Percentiles rank a stretch among this genome's conserved stretches.
Conservation (phyloP, 2,329 filamentous ascomycete genomes). For the Penicillium sp. region DNA sequence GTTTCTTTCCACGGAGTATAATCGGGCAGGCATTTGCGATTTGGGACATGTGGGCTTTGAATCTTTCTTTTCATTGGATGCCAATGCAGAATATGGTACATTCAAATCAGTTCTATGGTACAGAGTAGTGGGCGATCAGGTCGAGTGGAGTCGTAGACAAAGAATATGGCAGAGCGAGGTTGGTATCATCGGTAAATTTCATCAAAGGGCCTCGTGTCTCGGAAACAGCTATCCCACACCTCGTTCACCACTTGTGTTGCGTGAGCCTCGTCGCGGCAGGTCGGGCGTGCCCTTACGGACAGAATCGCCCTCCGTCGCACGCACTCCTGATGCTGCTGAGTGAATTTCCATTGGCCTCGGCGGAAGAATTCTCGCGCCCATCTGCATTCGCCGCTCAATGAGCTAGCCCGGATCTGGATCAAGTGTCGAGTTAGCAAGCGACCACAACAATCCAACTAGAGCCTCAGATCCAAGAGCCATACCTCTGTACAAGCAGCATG, state of each 20-base stretch:
- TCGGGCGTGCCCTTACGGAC: slow-evolving; percentile 75
- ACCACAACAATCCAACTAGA: not conserved
- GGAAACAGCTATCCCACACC: slow-evolving; percentile 98
- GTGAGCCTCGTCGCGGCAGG: slow-evolving; percentile 81
- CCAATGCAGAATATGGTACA: slow-evolving; percentile 28
- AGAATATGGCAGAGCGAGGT: not conserved
- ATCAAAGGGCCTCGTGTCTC: slow-evolving; percentile 92
- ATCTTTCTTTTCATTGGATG: slow-evolving; percentile 17
- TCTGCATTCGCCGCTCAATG: slow-evolving; percentile 89
- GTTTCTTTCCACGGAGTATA: slow-evolving; percentile 13
- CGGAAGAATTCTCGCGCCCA: slow-evolving; percentile 85
- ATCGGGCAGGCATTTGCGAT: slow-evolving; percentile 16
- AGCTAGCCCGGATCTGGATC: slow-evolving; percentile 81
- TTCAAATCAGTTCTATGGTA: slow-evolving; percentile 24
- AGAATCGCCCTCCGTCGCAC: slow-evolving; percentile 78
- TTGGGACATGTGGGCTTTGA: slow-evolving; percentile 20
- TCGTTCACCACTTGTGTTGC: slow-evolving; percentile 88
- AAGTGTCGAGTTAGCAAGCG: slow-evolving; percentile 12
- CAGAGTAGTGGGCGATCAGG: slow-evolving; percentile 8
- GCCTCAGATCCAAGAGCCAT: slow-evolving; percentile 10
- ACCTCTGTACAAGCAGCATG: slow-evolving; percentile 96
- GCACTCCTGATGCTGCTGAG: slow-evolving; percentile 91
- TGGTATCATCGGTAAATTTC: slow-evolving; percentile 75
- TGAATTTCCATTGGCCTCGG: slow-evolving; percentile 82
- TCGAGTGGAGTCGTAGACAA: slow-evolving; percentile 4